These are phyloP conservation scores for Lepidium aucheri DNA, from an alignment of 345 rosid species.

Conservation along the genomic window DNA sequence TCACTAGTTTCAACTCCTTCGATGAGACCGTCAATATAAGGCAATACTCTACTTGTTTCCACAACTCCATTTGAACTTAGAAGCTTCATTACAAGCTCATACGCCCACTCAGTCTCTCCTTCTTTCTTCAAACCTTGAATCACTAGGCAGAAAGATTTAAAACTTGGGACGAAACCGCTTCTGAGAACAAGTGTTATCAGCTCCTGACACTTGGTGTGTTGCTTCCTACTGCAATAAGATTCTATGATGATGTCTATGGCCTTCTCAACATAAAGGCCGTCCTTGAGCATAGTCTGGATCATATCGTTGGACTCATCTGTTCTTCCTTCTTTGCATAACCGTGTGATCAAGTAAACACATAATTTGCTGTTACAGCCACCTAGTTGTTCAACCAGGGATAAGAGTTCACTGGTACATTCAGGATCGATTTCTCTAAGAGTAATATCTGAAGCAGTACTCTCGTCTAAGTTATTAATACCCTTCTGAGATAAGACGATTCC, in stretches of 20 bases:
- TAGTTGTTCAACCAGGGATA: conserved; percentile 23
- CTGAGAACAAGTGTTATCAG: conserved; percentile 25
- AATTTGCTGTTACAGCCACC: conserved; percentile 27
- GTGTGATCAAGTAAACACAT: conserved; percentile 23
- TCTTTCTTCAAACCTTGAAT: conserved; percentile 30
- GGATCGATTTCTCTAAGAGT: conserved; percentile 25
- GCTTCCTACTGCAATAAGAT: conserved; percentile 27
- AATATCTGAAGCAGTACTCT: not conserved
- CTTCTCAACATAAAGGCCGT: conserved; percentile 28
- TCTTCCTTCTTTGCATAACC: conserved; percentile 35
- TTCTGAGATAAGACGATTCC: conserved; percentile 21
- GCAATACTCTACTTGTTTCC: conserved; percentile 19
- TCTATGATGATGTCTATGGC: conserved; percentile 30
- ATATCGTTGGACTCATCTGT: conserved; percentile 24
- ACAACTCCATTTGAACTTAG: conserved; percentile 23
- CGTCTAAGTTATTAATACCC: not conserved
- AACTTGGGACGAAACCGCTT: conserved; percentile 33
- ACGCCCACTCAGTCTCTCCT: conserved; percentile 28
- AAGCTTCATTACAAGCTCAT: conserved; percentile 33
- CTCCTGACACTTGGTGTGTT: conserved; percentile 23
- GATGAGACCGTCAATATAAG: conserved; percentile 33
- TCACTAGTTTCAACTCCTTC: conserved; percentile 25
- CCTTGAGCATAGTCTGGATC: conserved; percentile 12
- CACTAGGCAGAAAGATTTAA: conserved; percentile 31
- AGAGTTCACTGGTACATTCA: conserved; percentile 24